A percentile compares a stretch with the other conserved stretches of the same genome.
phyloP scores from a whole-genome alignment of 768 basidiomycete genomes.

The Panaeolus cyanescens region DNA sequence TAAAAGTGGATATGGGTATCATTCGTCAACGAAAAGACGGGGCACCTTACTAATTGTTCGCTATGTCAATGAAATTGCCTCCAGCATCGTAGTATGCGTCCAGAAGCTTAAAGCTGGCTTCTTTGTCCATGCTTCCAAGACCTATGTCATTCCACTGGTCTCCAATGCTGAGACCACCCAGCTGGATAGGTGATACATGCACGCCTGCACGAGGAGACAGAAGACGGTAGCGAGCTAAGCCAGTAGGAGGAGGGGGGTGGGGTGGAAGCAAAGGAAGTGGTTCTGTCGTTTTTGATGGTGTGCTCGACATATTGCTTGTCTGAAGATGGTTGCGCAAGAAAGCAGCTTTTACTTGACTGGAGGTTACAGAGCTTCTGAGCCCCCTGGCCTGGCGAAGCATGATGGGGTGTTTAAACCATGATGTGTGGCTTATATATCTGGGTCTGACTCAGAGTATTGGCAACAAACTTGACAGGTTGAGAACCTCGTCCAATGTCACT shows the following conservation, averaged over 20 bases:
- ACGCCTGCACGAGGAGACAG: slow-evolving; percentile 44
- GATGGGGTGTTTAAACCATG: too few relatives aligned
- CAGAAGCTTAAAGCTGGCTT: slow-evolving; percentile 39
- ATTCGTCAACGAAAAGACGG: neutral
- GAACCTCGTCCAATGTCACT: neutral
- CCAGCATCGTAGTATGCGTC: slow-evolving; percentile 39
- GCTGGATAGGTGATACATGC: slow-evolving; percentile 48
- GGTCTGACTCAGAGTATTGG: neutral
- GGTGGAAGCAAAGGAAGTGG: neutral
- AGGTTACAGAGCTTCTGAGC: neutral
- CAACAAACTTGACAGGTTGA: too few relatives aligned
- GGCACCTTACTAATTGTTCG: slow-evolving; percentile 9
- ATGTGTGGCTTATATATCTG: too few relatives aligned
- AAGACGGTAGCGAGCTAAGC: slow-evolving; percentile 37
- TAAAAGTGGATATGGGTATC: neutral
- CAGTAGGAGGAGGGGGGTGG: slow-evolving; percentile 24
- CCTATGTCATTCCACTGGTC: slow-evolving; percentile 35
- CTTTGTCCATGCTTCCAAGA: slow-evolving; percentile 37
- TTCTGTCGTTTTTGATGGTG: neutral
- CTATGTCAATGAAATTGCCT: slow-evolving; percentile 45
- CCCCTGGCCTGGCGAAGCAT: neutral
- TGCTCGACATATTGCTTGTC: neutral
- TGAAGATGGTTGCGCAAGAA: neutral
- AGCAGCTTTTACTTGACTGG: too few relatives aligned
- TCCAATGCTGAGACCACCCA: slow-evolving; percentile 51